Conservation (phyloP, 2,329 filamentous ascomycete species). For the Coleophoma eucalyptorum region DNA sequence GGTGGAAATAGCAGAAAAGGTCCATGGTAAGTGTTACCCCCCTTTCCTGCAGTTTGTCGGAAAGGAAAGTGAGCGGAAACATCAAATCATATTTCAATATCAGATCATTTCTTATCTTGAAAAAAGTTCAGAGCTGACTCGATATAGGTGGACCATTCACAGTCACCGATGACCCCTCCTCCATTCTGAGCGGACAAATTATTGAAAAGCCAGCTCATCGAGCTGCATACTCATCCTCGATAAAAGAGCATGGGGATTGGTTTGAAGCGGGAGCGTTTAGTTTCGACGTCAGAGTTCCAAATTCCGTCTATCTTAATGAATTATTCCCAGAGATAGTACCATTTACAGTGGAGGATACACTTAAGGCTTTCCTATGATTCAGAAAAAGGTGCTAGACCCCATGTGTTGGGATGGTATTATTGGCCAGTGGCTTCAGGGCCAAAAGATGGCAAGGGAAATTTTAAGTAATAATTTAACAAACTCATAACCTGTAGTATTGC, state of each 20-base stretch:
- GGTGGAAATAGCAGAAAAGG: slow-evolving; percentile 9
- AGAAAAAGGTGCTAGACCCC: too few relatives aligned
- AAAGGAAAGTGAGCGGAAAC: not conserved
- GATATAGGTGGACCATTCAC: not conserved
- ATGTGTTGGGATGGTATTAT: too few relatives aligned
- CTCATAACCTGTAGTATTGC: too few relatives aligned
- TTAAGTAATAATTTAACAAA: too few relatives aligned
- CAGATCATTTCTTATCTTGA: not conserved
- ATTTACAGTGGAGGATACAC: not conserved
- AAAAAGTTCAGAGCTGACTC: not conserved
- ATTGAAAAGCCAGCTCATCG: not conserved
- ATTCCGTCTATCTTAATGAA: not conserved
- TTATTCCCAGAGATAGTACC: not conserved
- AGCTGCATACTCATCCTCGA: not conserved
- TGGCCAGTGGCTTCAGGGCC: too few relatives aligned
- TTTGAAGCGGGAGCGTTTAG: not conserved
- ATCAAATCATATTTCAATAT: not conserved
- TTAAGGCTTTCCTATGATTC: not conserved
- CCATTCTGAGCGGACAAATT: not conserved
- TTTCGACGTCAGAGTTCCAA: not conserved
- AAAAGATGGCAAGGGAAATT: too few relatives aligned
- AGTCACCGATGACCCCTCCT: not conserved
- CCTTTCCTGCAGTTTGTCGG: not conserved
- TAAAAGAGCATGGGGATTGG: not conserved
- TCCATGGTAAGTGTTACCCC: not conserved